Base-by-base conservation (phyloP, 2,329 filamentous ascomycete genomes). In the Neopestalotiopsis clavispora region DNA sequence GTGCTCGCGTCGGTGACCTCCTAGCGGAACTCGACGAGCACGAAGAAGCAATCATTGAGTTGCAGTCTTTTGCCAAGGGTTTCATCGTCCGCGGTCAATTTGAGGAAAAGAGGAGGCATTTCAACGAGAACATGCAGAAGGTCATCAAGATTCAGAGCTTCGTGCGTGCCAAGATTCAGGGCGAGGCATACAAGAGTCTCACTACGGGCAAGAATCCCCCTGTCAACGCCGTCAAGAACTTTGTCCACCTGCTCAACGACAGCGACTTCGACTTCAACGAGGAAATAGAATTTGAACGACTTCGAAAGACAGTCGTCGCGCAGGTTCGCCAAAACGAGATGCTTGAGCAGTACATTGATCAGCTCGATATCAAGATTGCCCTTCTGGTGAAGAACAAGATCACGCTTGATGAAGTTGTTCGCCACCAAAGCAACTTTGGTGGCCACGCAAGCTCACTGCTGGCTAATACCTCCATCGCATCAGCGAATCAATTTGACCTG, bases 301-400 rank as follows among this genome's bases (percentile, higher is more conserved):
- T 98, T 77, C 90, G 97, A 66, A 98, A 98, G 84, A 97, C 94
- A 4, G 96, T 99, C 17, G 95, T 99, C 6, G 95, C 98, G 78
- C 95, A 98, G 78, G 96, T 99, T 10, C 92, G 95, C 62, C 95
- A 98, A 75, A 99, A 99, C 76, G 96, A 99, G 82, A 91, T 97
- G 84, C 90, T 97, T 52, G 96, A 99, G 81, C 94, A 98, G 78
- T 99, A 99, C 77, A 97, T 99, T 74, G 95, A 97, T 75, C 96
- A 99, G 78, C 88, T 99, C 45, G 97, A 99, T 78, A 97, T 99
- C 85, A 99, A 99, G 84, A 99, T 99, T 79, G 96, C 96, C 1
- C 88, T 99, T 3, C 87, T 99, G 20, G 96, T 99, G 75, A 98
- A 98, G 87, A 99, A 99, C 88, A 99, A 99, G 82, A 99, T 99